Conservation (phyloP, 2,329 filamentous ascomycete genomes). For the Diaporthe humulicola region DNA sequence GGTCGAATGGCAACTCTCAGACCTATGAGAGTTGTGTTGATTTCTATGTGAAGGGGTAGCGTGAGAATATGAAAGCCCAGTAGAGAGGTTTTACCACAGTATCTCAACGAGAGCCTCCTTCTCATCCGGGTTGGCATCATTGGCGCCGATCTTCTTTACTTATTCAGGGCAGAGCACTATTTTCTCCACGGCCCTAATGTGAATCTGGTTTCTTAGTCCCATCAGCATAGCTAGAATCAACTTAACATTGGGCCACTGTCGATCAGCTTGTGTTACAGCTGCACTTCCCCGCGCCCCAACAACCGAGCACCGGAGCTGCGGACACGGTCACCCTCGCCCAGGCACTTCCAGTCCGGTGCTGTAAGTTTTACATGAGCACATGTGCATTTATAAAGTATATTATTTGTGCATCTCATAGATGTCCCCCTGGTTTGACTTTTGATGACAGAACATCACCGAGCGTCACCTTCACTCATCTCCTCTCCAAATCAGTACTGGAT, state of each 20-base stretch:
- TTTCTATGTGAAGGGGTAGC: conserved; percentile 14
- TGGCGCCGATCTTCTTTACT: neutral
- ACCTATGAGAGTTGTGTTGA: conserved; percentile 21
- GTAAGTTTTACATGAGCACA: neutral
- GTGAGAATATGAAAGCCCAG: too few species aligned
- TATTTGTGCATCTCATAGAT: too few species aligned
- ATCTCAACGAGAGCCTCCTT: neutral
- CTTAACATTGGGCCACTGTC: neutral
- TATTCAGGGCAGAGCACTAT: neutral
- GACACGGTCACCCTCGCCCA: conserved; percentile 27
- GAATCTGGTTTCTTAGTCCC: neutral
- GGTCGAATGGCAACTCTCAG: conserved; percentile 22
- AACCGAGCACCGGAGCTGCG: neutral
- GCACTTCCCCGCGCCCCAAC: conserved; percentile 25
- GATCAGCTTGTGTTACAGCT: neutral
- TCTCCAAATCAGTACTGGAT: neutral
- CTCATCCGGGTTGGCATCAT: neutral
- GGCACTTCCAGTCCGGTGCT: neutral
- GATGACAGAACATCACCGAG: neutral
- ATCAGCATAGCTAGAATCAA: neutral
- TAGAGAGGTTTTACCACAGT: neutral
- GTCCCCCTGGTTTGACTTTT: neutral
- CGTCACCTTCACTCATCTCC: neutral
- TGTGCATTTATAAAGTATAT: neutral
- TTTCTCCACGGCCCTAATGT: too few species aligned